phyloP scores from a whole-genome alignment of 495 filamentous ascomycete genomes.

The Penicillium angulare region DNA sequence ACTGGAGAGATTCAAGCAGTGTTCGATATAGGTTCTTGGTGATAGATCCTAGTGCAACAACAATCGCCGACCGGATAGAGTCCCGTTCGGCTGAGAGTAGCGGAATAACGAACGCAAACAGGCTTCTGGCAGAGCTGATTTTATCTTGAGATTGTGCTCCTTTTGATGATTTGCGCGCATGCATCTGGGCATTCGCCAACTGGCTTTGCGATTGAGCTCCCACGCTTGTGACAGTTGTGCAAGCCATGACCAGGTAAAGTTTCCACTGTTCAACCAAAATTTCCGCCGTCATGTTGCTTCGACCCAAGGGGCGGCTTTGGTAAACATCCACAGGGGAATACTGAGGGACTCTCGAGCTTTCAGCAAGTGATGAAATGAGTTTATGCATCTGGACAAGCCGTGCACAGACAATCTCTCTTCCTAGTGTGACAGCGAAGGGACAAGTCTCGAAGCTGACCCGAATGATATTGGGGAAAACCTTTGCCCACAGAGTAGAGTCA shows the following conservation, averaged over 20 bases:
- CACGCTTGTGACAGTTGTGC: conserved; percentile 86
- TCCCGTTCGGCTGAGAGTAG: conserved; percentile 73
- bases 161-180: conserved; percentile 82
- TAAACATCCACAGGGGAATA: conserved; percentile 57
- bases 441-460: conserved; percentile 88
- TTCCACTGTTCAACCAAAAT: conserved; percentile 97
- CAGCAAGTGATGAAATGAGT: conserved; percentile 72
- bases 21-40: conserved; percentile 95
- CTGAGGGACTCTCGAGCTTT: conserved; percentile 61
- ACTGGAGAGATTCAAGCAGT: conserved; percentile 84
- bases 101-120: conserved; percentile 90
- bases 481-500: conserved; percentile 94
- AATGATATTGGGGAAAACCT: conserved; percentile 94
- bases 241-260: conserved; percentile 95
- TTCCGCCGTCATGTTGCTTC: conserved; percentile 75
- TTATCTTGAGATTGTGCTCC: conserved; percentile 68
- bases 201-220: conserved; percentile 63
- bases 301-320: conserved; percentile 42
- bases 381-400: conserved; percentile 90
- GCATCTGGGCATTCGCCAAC: conserved; percentile 60
- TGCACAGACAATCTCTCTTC: conserved; percentile 87
- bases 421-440: conserved; percentile 83
- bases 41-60: conserved; percentile 87
- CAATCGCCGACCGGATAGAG: conserved; percentile 85
- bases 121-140: conserved; percentile 78